Conservation (phyloP, 768 basidiomycete genomes). For the Suillus subalutaceus region DNA sequence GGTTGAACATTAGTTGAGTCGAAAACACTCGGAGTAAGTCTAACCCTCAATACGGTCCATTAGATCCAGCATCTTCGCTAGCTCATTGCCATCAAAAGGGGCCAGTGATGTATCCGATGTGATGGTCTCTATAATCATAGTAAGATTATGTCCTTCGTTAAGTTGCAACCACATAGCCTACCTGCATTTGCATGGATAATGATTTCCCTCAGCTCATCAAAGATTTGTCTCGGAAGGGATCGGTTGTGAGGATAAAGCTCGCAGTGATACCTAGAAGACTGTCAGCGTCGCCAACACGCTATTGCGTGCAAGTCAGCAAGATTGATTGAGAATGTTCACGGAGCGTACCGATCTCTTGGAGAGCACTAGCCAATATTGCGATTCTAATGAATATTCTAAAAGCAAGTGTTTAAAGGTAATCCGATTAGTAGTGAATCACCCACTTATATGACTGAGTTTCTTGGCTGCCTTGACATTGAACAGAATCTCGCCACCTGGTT, state of each 20-base stretch:
- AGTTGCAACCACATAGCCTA: neutral
- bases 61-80: conserved; percentile 17
- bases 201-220: conserved; percentile 12
- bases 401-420: neutral
- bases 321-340: neutral
- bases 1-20: neutral
- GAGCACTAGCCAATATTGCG: conserved; percentile 29
- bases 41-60: conserved; percentile 14
- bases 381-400: conserved; percentile 27
- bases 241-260: conserved; percentile 18
- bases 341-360: neutral
- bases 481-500: conserved; percentile 7
- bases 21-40: neutral
- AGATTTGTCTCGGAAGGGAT: conserved; percentile 7
- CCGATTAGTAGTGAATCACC: neutral
- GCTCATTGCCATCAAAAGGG: conserved; percentile 19
- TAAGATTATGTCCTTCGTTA: neutral
- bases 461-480: conserved; percentile 15
- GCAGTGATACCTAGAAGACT: conserved; percentile 28
- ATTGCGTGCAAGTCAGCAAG: neutral
- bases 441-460: conserved; percentile 16
- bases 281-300: neutral
- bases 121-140: conserved; percentile 20
- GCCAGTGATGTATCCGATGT: conserved; percentile 20
- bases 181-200: conserved; percentile 17